Base-by-base conservation (phyloP, 805 yeast species). In the Clavispora vitiphila region DNA sequence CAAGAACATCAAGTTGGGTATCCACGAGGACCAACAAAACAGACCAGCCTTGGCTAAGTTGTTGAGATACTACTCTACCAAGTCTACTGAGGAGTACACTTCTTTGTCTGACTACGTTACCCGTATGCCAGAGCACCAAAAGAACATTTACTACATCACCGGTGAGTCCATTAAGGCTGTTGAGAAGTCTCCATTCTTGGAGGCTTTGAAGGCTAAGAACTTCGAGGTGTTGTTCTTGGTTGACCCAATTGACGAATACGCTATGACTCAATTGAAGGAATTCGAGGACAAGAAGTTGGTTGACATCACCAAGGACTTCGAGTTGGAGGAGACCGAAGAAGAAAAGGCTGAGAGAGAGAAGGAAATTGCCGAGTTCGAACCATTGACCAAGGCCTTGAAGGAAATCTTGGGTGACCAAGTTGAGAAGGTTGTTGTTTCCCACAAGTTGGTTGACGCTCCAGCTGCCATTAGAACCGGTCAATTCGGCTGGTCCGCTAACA, bases 401-500 rank as follows among this genome's bases (percentile, higher is more conserved):
- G 97, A 90, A 68, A 77, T 93, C 65, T 82, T 93, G 62, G 99
- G 98, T 66, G 99, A 93, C 62, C 91, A 87, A 76, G 98, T 93
- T 62, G 99, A 93, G 80, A 93, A 93, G 80, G 99, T 95, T 72
- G 89, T 90, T 66, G 96, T 93, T 54, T 89, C 98, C 54, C 95
- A 91, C 77, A 89, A 88, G 76, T 81, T 93, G 65, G 88, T 90
- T 60, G 97, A 90, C 65, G 90, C 98, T 45, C 99, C 99, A 71
- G 99, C 99, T 70, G 99, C 99, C 59, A 93, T 93, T 69, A 89
- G 99, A 82, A 93, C 99, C 57, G 98, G 97, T 58, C 98, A 93
- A 78, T 93, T 93, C 71, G 99, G 99, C 71, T 93, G 99, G 99
- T 93, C 99, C 57, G 99, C 99, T 64, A 93, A 93, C 81, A 93